phyloP scores from a whole-genome alignment of 1,284 basidiomycete genomes.

The Microstroma glucosiphilum region DNA sequence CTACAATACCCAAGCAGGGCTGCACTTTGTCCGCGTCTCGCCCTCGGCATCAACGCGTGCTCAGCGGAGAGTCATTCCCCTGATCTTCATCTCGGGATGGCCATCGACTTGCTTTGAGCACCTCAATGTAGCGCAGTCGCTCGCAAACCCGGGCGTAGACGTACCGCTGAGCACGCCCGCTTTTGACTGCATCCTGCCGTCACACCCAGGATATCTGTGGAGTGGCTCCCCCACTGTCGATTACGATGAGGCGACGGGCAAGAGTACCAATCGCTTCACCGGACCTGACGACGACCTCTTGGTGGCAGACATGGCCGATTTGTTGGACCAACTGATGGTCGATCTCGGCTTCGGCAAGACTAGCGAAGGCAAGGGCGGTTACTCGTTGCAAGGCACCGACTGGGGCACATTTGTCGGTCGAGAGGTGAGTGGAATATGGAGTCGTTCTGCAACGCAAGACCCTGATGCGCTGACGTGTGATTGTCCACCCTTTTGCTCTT shows the following conservation, averaged over 20 bases:
- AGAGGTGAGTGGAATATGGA: not conserved
- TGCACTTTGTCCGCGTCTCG: conserved; percentile 1
- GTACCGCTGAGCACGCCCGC: conserved; percentile 14
- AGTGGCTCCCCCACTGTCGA: conserved; percentile 15
- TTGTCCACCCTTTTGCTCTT: too few species aligned
- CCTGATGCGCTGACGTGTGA: too few species aligned
- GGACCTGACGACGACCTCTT: conserved; percentile 26
- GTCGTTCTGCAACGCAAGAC: too few species aligned
- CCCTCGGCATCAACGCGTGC: conserved; percentile 8
- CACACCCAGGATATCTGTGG: conserved; percentile 44
- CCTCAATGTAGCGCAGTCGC: conserved; percentile 37
- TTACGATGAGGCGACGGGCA: not conserved
- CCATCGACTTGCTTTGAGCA: conserved; percentile 45
- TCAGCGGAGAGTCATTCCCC: conserved; percentile 41
- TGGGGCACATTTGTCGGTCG: conserved; percentile 30
- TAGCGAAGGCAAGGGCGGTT: conserved; percentile 12
- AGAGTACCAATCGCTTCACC: not conserved
- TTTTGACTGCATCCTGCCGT: conserved; percentile 49
- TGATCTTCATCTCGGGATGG: conserved; percentile 50
- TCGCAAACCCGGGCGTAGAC: conserved; percentile 34
- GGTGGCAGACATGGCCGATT: conserved; percentile 28
- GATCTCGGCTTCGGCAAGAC: conserved; percentile 21
- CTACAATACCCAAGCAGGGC: not conserved
- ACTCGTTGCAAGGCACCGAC: conserved; percentile 36
- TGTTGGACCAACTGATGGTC: conserved; percentile 37